A percentile compares a stretch with the other conserved stretches of the same genome.
Conservation (phyloP, 2,329 filamentous ascomycete species). For the Podosphaera xanthii region DNA sequence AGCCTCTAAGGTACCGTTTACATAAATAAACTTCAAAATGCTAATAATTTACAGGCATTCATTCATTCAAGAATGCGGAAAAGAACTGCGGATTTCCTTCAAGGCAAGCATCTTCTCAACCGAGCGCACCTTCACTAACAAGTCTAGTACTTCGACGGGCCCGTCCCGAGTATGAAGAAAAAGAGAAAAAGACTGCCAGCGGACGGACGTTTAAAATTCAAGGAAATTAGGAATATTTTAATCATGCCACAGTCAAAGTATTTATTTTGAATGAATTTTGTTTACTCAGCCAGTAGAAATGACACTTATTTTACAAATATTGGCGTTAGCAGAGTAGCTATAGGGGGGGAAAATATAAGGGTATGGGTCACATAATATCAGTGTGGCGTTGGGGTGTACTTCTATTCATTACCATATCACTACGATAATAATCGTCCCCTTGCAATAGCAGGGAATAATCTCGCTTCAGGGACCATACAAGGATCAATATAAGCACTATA, state of each 20-base stretch:
- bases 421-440: too few relatives aligned
- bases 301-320: too few relatives aligned
- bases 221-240: slow-evolving; percentile 9
- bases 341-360: too few relatives aligned
- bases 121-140: slow-evolving; percentile 11
- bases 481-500: too few relatives aligned
- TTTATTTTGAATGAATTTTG: too few relatives aligned
- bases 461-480: too few relatives aligned
- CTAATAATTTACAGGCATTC: slow-evolving; percentile 38
- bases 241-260: neutral
- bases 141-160: slow-evolving; percentile 75
- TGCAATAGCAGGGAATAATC: too few relatives aligned
- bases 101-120: slow-evolving; percentile 36
- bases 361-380: too few relatives aligned
- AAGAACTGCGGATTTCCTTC: slow-evolving; percentile 91
- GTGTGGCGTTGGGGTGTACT: too few relatives aligned
- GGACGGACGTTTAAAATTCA: slow-evolving; percentile 59
- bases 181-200: slow-evolving; percentile 93
- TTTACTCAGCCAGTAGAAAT: too few relatives aligned
- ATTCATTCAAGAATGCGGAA: slow-evolving; percentile 97
- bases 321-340: too few relatives aligned
- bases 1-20: slow-evolving; percentile 52
- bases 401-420: too few relatives aligned
- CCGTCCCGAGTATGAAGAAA: slow-evolving; percentile 84
- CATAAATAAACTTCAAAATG: neutral